Base-by-base conservation (phyloP, 805 yeast species). In the Metschnikowia cerradonensis region DNA sequence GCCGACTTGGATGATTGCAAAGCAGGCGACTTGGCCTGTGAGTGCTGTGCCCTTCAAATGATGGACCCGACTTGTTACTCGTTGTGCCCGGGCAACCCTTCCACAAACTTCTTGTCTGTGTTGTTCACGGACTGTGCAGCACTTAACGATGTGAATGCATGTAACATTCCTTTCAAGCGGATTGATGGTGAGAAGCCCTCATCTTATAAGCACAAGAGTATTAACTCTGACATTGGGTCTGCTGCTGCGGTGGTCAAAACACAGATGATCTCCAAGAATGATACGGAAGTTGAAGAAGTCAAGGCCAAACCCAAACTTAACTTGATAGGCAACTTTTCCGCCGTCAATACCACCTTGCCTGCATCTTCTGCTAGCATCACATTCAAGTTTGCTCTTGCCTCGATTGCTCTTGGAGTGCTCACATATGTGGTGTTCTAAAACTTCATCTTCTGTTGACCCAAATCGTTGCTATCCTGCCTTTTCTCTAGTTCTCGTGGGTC, bases 21-120 rank as follows among this genome's bases (percentile, higher is more conserved):
- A 55, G 75, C 81, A 4, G 76, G 76, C 57, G 83, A 79, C 62
- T 64, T 77, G 54, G 81, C 81, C 1, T 79, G 83, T 62, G 82
- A 78, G 54, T 79, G 83, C 54, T 78, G 82, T 62, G 82, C 83
- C 8, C 66, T 79, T 34, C 82, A 79, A 60, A 71, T 74, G 47
- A 70, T 79, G 65, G 67, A 71, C 36, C 65, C 65, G 43, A 70
- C 68, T 37, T 78, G 83, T 58, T 76, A 73, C 59, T 73, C 71
- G 15, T 63, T 79, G 52, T 79, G 82, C 58, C 79, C 79, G 20
- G 75, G 75, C 31, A 73, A 75, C 49, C 76, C 79, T 0, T 69
- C 77, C 17, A 75, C 76, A 17, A 75, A 73, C 55, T 76, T 77
- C 53, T 63, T 79, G 49, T 68, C 74, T 11, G 78, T 74, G 7